phyloP scores from a whole-genome alignment of 2,329 filamentous ascomycete species.

The Fonsecaea erecta region DNA sequence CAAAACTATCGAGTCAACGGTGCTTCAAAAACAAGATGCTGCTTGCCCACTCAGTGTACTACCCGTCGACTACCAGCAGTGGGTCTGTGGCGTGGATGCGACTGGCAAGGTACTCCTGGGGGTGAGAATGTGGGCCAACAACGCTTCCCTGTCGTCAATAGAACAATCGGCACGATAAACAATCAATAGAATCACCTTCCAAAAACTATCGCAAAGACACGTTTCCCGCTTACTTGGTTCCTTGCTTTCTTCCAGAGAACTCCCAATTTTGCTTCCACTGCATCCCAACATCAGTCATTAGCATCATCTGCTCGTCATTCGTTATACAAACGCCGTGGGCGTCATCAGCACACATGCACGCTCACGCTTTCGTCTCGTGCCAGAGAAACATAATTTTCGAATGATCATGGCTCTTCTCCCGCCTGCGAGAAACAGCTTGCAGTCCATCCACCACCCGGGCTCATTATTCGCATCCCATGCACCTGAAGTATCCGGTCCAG shows the following conservation, averaged over 20 bases:
- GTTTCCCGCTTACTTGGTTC: not conserved
- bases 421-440: not conserved
- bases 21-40: no score
- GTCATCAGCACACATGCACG: no score
- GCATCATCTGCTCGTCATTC: not conserved
- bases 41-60: no score
- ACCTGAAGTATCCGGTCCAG: conserved; percentile 12
- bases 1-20: no score
- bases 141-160: not conserved
- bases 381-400: not conserved
- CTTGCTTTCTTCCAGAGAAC: no score
- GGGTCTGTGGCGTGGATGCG: no score
- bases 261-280: no score
- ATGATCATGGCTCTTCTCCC: not conserved
- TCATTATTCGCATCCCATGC: conserved; percentile 3
- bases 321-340: no score
- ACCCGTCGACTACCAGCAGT: no score
- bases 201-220: not conserved
- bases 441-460: not conserved
- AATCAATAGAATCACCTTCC: not conserved
- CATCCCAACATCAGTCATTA: not conserved
- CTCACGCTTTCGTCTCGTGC: not conserved
- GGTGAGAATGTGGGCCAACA: no score
- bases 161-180: not conserved
- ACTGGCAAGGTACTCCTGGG: not conserved